Evolutionary conservation across 2,329 filamentous ascomycete species (phyloP).

Genomic region (Cladosporium halotolerans): DNA sequence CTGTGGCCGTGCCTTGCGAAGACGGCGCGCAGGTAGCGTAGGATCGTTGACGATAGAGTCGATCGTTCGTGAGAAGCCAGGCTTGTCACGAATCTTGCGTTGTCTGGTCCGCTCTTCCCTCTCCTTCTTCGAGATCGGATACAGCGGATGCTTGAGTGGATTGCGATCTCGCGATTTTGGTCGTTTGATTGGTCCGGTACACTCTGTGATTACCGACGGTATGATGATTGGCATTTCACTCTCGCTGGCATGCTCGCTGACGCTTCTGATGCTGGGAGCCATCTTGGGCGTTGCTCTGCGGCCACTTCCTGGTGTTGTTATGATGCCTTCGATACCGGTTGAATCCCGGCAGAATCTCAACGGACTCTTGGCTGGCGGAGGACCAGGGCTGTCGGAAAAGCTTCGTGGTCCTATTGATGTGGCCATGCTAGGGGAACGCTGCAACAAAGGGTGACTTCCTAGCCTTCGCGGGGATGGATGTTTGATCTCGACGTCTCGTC

Average conservation of each 20-base stretch:
- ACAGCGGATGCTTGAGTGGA: slow-evolving; percentile 14
- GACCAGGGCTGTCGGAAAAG: slow-evolving; percentile 28
- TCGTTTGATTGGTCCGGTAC: slow-evolving; percentile 28
- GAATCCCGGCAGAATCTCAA: slow-evolving; percentile 24
- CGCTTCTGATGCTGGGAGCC: slow-evolving; percentile 25
- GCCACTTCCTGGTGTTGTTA: slow-evolving; percentile 14
- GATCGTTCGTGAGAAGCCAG: slow-evolving; percentile 19
- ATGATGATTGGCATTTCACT: slow-evolving; percentile 17
- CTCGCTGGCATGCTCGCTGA: slow-evolving; percentile 22
- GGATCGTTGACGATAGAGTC: slow-evolving; percentile 23
- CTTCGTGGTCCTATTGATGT: slow-evolving; percentile 23
- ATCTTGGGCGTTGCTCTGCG: slow-evolving; percentile 22
- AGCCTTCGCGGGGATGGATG: slow-evolving; percentile 26
- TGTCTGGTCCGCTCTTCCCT: slow-evolving; percentile 28
- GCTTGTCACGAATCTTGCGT: slow-evolving; percentile 30
- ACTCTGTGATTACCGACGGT: slow-evolving; percentile 28
- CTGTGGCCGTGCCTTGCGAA: slow-evolving; percentile 27
- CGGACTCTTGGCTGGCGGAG: slow-evolving; percentile 30
- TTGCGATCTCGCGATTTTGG: slow-evolving; percentile 23
- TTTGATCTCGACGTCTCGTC: slow-evolving; percentile 24
- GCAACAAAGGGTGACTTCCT: slow-evolving; percentile 25
- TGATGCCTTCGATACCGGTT: slow-evolving; percentile 23
- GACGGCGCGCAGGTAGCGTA: slow-evolving; percentile 16
- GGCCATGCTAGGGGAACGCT: slow-evolving; percentile 28
- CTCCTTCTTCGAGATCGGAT: slow-evolving; percentile 20